Percentiles rank a stretch among this genome's conserved stretches.
phyloP scores from a whole-genome alignment of 176 grass and related monocot genomes.

The Pontederia crassipes region DNA sequence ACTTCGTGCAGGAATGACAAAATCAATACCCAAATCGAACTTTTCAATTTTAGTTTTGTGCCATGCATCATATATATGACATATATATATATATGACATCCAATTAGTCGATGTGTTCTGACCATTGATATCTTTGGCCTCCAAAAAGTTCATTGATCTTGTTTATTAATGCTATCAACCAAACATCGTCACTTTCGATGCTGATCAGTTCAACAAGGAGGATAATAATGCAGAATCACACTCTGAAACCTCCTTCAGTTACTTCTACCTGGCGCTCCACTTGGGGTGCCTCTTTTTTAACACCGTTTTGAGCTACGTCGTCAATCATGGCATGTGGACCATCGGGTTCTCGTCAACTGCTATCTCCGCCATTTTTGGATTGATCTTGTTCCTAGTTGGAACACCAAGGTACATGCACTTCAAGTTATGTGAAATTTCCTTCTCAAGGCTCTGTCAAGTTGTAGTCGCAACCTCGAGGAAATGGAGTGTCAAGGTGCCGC shows the following conservation, averaged over 20 bases:
- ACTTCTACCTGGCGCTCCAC: constrained; percentile 18
- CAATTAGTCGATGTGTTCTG: too few species aligned
- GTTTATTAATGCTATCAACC: not conserved
- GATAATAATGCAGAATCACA: not conserved
- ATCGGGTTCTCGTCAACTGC: constrained; percentile 1
- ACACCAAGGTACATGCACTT: not conserved
- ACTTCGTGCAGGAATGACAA: too few species aligned
- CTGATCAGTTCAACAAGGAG: constrained; percentile 9
- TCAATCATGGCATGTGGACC: constrained; percentile 9
- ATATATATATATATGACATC: too few species aligned
- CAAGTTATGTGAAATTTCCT: not conserved
- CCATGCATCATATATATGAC: too few species aligned
- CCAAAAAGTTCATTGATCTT: too few species aligned
- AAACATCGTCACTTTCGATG: constrained; percentile 4
- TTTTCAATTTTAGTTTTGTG: too few species aligned
- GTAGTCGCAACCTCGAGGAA: constrained; percentile 5
- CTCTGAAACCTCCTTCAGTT: not conserved
- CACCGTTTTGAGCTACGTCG: constrained; percentile 3
- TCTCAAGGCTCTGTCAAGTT: not conserved
- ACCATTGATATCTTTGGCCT: too few species aligned
- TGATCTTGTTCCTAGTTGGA: not conserved
- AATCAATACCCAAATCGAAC: too few species aligned
- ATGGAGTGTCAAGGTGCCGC: constrained; percentile 5
- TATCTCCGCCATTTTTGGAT: not conserved
- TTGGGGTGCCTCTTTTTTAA: constrained; percentile 11